These are phyloP conservation scores for Clonostachys byssicola DNA, from an alignment of 2,329 filamentous ascomycete genomes.

Conservation along the genomic window DNA sequence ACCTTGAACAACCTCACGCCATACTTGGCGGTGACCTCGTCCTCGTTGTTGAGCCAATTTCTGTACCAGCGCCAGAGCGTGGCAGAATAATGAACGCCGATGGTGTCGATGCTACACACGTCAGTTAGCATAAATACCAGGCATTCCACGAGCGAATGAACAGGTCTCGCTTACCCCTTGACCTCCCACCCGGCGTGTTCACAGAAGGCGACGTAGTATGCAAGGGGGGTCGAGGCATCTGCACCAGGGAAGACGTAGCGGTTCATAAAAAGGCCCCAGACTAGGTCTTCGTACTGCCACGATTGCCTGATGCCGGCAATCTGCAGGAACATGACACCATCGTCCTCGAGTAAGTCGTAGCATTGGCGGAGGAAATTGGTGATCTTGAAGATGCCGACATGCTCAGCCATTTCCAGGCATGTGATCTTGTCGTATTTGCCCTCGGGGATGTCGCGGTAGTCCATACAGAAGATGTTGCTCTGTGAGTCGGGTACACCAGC, in stretches of 20 bases:
- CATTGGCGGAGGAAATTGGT: conserved; percentile 78
- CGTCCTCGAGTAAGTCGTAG: conserved; percentile 92
- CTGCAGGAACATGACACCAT: conserved; percentile 94
- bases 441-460: conserved; percentile 89
- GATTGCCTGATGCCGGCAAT: conserved; percentile 88
- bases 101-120: conserved; percentile 65
- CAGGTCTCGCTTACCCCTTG: conserved; percentile 52
- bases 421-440: conserved; percentile 84
- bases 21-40: conserved; percentile 93
- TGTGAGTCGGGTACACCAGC: conserved; percentile 81
- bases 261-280: conserved; percentile 99
- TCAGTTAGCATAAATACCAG: neutral
- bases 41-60: conserved; percentile 93
- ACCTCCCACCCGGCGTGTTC: conserved; percentile 72
- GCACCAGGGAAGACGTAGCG: conserved; percentile 98
- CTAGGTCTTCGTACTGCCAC: conserved; percentile 97
- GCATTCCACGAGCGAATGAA: neutral
- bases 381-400: conserved; percentile 93
- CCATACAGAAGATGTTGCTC: conserved; percentile 89
- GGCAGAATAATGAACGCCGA: conserved; percentile 95
- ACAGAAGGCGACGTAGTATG: conserved; percentile 78
- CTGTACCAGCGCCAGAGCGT: conserved; percentile 98
- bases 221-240: conserved; percentile 89
- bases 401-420: conserved; percentile 97
- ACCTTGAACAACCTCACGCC: conserved; percentile 93